Percentiles rank a stretch among this genome's conserved stretches.
Evolutionary conservation across 2,329 filamentous ascomycete species (phyloP).

Genomic region (Calonectria multiphialidica): DNA sequence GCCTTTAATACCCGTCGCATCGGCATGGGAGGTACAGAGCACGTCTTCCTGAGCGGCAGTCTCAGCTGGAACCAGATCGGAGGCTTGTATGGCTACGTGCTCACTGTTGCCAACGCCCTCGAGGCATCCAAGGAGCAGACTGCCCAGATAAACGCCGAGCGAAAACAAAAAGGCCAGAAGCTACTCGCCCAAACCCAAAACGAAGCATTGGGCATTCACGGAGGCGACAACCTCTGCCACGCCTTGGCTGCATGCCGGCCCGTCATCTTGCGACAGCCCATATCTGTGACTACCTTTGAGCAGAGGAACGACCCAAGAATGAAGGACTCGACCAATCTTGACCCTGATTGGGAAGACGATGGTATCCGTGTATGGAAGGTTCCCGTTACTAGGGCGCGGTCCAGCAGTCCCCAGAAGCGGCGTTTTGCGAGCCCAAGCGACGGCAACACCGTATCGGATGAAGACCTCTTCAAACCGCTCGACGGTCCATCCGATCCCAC

Average conservation of each 20-base stretch:
- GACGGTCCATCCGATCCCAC: constrained; percentile 44
- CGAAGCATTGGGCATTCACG: constrained; percentile 75
- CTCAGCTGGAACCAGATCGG: constrained; percentile 83
- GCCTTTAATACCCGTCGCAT: constrained; percentile 77
- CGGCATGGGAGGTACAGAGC: constrained; percentile 73
- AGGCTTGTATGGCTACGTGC: constrained; percentile 85
- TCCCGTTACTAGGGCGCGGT: constrained; percentile 55
- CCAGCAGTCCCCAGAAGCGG: constrained; percentile 52
- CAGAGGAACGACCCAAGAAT: constrained; percentile 61
- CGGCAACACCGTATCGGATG: background rate
- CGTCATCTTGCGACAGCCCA: constrained; percentile 88
- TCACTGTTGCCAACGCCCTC: constrained; percentile 82
- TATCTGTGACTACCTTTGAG: constrained; percentile 81
- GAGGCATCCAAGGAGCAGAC: constrained; percentile 59
- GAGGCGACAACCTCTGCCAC: constrained; percentile 83
- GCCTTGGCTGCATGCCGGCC: constrained; percentile 83
- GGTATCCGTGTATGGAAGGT: constrained; percentile 89
- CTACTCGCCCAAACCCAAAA: constrained; percentile 37
- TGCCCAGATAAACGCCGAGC: constrained; percentile 54
- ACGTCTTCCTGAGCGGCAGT: constrained; percentile 86
- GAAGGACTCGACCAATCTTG: constrained; percentile 39
- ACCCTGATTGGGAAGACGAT: constrained; percentile 80
- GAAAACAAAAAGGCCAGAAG: constrained; percentile 53
- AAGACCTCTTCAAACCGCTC: constrained; percentile 31
- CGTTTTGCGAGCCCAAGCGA: constrained; percentile 38